Evolutionary conservation across 441 rosid genomes (phyloP).

Genomic region (Gossypium davidsonii): DNA sequence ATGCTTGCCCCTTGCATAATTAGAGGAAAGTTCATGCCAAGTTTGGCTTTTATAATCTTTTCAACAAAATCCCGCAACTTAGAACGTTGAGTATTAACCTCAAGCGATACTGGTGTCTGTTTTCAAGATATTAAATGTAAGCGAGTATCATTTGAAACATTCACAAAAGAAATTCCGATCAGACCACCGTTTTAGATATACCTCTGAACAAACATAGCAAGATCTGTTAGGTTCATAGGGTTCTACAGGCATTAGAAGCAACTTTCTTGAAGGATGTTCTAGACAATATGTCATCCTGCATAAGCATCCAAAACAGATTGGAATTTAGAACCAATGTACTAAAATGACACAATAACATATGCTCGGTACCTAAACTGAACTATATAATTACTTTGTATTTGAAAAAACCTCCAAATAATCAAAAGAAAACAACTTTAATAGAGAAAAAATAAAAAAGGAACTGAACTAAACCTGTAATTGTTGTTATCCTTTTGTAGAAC

Average conservation of each 20-base stretch:
- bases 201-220: constrained; percentile 96
- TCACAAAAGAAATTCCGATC: constrained; percentile 10
- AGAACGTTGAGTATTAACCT: constrained; percentile 64
- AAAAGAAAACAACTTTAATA: constrained; percentile 2
- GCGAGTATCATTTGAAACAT: constrained; percentile 15
- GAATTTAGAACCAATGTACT: background rate
- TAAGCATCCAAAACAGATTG: background rate
- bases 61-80: constrained; percentile 90
- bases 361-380: background rate
- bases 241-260: constrained; percentile 94
- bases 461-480: constrained; percentile 58
- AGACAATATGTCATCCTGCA: constrained; percentile 94
- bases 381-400: background rate
- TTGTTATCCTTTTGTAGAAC: constrained; percentile 61
- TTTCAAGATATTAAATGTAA: constrained; percentile 17
- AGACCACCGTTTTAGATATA: constrained; percentile 20
- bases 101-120: constrained; percentile 76
- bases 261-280: constrained; percentile 73
- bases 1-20: constrained; percentile 79
- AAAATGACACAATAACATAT: background rate
- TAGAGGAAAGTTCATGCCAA: constrained; percentile 84
- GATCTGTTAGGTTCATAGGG: constrained; percentile 85
- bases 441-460: constrained; percentile 4
- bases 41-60: constrained; percentile 85
- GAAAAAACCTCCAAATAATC: background rate